Base-by-base conservation (phyloP, 331 rosid genomes). In the Quercus tomentella region DNA sequence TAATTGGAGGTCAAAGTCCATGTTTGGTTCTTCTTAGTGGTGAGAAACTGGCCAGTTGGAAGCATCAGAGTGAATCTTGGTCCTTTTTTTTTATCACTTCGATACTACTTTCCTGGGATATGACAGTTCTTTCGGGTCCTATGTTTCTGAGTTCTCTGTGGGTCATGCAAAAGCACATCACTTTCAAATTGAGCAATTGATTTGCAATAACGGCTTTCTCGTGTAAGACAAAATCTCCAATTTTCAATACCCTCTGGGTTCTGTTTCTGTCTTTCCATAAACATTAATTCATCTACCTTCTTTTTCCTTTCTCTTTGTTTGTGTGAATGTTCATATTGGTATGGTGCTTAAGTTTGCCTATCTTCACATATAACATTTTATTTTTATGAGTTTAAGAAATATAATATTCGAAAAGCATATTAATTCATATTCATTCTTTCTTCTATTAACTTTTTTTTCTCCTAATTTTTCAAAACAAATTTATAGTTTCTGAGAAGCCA, bases 1-100 rank as follows among this genome's bases (percentile, higher is more conserved):
- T 15, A 23, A 2, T 10, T 23, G 30, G 70, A 6, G 70, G 70
- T n/a, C 70, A 65, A 65, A 26, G 14, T 16, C 30, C 49, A 8
- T 3, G 35, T 4, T 25, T 33, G 45, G 54, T 8, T 3, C 9
- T 23, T 60, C 0, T 52, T 43, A 56, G 74, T 26, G 84, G 80
- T 58, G 33, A 71, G 58, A 45, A 80, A 61, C 21, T 78, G 79
- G 80, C 89, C 97, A 89, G 76, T 70, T 89, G 92, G 91, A 72
- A 68, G 71, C 26, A 72, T 33, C 67, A 71, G 92, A 91, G 89
- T 41, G 75, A 82, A 33, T 78, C 58, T 78, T 76, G 87, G 80
- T 55, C 56, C 10, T 43, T 14, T 80, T 52, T 80, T 57, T 2
- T 18, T 1, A 45, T 17, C 52, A 49, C 61, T 14, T 72, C 12